A percentile compares a stretch with the other conserved stretches of the same genome.
phyloP scores from a whole-genome alignment of 169 alveolate genomes.

The Perkinsus chesapeaki region DNA sequence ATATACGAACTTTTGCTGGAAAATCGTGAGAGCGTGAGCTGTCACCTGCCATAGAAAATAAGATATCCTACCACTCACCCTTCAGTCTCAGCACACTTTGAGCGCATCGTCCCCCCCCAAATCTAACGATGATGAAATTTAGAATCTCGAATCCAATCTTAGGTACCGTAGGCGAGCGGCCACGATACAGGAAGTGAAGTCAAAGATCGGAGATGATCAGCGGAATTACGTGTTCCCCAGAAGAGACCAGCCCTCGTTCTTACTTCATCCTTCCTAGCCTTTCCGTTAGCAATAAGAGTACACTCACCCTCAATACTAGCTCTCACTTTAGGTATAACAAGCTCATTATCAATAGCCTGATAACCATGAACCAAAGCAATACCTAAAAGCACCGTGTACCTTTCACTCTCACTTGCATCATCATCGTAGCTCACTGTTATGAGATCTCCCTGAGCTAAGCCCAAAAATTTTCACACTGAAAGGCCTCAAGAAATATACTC shows the following conservation, averaged over 20 bases:
- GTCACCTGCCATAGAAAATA: too few relatives aligned
- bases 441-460: too few relatives aligned
- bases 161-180: not conserved
- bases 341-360: slow-evolving; percentile 76
- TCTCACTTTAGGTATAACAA: slow-evolving; percentile 79
- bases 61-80: too few relatives aligned
- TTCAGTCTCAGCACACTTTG: too few relatives aligned
- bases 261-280: slow-evolving; percentile 16
- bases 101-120: too few relatives aligned
- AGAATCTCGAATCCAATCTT: not conserved
- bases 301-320: slow-evolving; percentile 78
- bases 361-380: slow-evolving; percentile 81
- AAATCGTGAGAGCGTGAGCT: slow-evolving; percentile 66
- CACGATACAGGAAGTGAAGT: not conserved
- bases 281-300: slow-evolving; percentile 63
- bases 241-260: too few relatives aligned
- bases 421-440: too few relatives aligned
- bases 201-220: not conserved
- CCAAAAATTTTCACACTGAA: too few relatives aligned
- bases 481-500: too few relatives aligned
- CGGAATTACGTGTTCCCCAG: too few relatives aligned
- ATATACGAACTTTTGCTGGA: slow-evolving; percentile 65
- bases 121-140: not conserved
- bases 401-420: too few relatives aligned
- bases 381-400: slow-evolving; percentile 1